A percentile compares a stretch with the other conserved stretches of the same genome.
These are phyloP conservation scores for Hyaloperonospora arabidopsidis DNA, from an alignment of 352 stramenopile genomes.

Conservation along the genomic window DNA sequence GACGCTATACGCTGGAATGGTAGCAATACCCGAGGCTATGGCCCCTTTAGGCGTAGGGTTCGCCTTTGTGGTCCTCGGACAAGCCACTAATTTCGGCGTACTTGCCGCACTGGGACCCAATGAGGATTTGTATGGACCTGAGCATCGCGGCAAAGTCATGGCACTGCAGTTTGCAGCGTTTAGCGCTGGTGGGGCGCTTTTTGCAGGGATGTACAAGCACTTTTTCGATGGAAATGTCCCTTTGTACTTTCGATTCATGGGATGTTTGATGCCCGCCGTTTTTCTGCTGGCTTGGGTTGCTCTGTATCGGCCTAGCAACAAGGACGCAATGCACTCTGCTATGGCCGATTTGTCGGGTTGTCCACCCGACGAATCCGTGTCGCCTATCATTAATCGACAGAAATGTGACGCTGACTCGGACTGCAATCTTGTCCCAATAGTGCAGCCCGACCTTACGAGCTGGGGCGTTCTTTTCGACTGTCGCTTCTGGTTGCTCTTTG, in stretches of 20 bases:
- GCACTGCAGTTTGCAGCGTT: slow-evolving; percentile 60
- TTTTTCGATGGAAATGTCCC: slow-evolving; percentile 54
- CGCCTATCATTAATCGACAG: slow-evolving; percentile 11
- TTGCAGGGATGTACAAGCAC: slow-evolving; percentile 54
- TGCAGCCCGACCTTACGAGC: slow-evolving; percentile 49
- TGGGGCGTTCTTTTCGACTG: slow-evolving; percentile 39
- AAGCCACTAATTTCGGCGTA: slow-evolving; percentile 65
- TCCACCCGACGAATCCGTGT: no score
- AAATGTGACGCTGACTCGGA: slow-evolving; percentile 20
- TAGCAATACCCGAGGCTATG: slow-evolving; percentile 31
- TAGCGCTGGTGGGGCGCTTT: slow-evolving; percentile 70
- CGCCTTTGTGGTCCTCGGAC: slow-evolving; percentile 51
- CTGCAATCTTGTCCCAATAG: slow-evolving; percentile 14
- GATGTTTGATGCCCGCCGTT: slow-evolving; percentile 39
- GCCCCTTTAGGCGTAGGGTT: slow-evolving; percentile 45
- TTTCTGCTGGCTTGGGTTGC: slow-evolving; percentile 45
- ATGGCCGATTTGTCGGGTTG: no score
- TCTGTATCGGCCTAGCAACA: slow-evolving; percentile 25
- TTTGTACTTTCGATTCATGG: slow-evolving; percentile 69
- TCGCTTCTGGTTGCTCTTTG: slow-evolving; percentile 76
- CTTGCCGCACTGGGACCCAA: slow-evolving; percentile 73
- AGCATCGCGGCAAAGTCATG: slow-evolving; percentile 72
- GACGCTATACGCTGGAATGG: slow-evolving; percentile 39
- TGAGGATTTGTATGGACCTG: slow-evolving; percentile 65
- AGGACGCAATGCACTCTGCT: slow-evolving; percentile 9